Evolutionary conservation across 192 early-diverging fungal genomes (phyloP), one percentile per base, ranked within the genome.

Genomic region (Rhizoclosmatium globosum): DNA sequence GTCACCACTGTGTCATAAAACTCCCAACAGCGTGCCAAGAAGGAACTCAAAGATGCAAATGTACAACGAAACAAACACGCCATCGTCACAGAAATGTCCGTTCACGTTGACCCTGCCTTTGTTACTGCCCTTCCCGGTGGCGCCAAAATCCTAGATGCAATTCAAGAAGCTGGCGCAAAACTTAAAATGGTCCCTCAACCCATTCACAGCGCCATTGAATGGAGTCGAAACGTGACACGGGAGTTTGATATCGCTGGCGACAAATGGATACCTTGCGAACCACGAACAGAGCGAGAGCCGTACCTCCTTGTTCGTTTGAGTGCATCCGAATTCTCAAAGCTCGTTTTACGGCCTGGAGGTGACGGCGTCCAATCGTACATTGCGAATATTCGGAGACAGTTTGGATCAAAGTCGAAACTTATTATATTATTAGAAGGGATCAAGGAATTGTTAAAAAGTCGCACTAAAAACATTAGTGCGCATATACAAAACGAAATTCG

Each of bases 51-150:
- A 58, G 74, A 78, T n/a, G 79, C 71, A n/a, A 80, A 80, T 46
- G 78, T 78, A 46, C n/a, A 78, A 17, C 79, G 79, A 43, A 38
- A 17, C 19, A 80, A 80, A 60, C 73, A 66, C 3, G 64, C 57
- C n/a, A 46, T 43, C 1, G 67, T 77, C 21, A 53, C 23, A n/a
- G 66, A 76, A 38, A 80, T 80, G 79, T 65, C 59, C 19, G 15
- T 80, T 2, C 13, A 43, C 2, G 11, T 80, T 1, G 64, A 74
- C 43, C 71, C 79, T n/a, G 7, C 39, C 15, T 80, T 79, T 71
- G 42, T 57, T 19, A 41, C 47, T 11, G 39, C 11, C 7, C 15
- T 19, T 7, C 48, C 59, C 15, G 67, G 68, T 21, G 64, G 39
- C 1, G 47, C 77, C 6, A 19, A 38, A 31, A 71, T 79, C n/a